Base-by-base conservation (phyloP, 306 rosid genomes). In the Trichosanthes cucumerina region DNA sequence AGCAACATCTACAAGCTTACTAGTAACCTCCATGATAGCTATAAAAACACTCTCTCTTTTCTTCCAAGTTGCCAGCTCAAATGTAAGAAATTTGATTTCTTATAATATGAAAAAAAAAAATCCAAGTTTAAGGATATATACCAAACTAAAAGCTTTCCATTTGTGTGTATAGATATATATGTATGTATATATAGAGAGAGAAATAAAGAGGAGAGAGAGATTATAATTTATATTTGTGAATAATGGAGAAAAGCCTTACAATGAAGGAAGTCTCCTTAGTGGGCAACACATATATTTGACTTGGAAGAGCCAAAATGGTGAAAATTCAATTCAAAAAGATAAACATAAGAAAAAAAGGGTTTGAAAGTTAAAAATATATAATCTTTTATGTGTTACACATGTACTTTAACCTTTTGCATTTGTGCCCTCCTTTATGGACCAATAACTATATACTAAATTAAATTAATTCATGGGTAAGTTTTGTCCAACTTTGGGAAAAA, bases 211-310 rank as follows among this genome's bases (percentile, higher is more conserved):
- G 59, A 16, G 65, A 59, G 38, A 23, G 34, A 1, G n/a, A n/a
- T n/a, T n/a, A n/a, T n/a, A n/a, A n/a, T n/a, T n/a, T n/a, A n/a
- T n/a, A n/a, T 57, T 57, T 21, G 28, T 57, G 16, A 14, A 62
- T 63, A 63, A 59, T 59, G 38, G 66, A 59, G 26, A 31, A 19
- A 56, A 21, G 13, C 4, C 62, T 19, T 56, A 56, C 18, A 15
- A 4, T 36, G 12, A 13, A 26, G 6, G 4, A 34, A 36, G 23
- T 65, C 47, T 36, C 14, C 19, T n/a, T 12, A 68, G 33, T 41
- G 53, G 75, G 75, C 75, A 43, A 69, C 36, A 69, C 47, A 69
- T n/a, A n/a, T n/a, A n/a, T 69, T 69, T 41, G 75, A 69, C 75
- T 62, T 66, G 39, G 47, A 36, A n/a, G 13, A 66, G 31, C 74